Evolutionary conservation across 768 basidiomycete genomes (phyloP).

Genomic region (Floccularia luteovirens): DNA sequence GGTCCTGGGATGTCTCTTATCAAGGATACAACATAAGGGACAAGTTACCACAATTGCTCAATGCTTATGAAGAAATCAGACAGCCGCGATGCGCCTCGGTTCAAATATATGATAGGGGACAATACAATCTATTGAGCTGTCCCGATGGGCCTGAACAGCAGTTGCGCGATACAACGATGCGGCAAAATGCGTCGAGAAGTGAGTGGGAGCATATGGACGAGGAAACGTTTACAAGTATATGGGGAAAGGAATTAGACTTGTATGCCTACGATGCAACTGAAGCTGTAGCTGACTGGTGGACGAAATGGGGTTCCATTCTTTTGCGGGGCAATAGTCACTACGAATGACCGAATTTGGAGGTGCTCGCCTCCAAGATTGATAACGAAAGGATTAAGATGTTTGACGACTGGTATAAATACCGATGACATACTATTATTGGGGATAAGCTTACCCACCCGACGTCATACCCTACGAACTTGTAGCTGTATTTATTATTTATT

Average conservation of each 20-base stretch:
- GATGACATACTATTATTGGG: no score
- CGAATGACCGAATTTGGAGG: not conserved
- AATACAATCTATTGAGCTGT: constrained; percentile 35
- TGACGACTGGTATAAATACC: no score
- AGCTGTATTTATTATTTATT: no score
- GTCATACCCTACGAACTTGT: no score
- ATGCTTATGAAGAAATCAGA: constrained; percentile 52
- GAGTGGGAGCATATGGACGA: constrained; percentile 39
- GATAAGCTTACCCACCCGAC: no score
- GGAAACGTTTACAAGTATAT: constrained; percentile 33
- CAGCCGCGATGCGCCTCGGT: constrained; percentile 42
- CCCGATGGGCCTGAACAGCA: constrained; percentile 35
- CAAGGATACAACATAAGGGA: constrained; percentile 33
- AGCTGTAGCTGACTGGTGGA: constrained; percentile 59
- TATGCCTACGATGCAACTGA: constrained; percentile 47
- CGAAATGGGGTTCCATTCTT: constrained; percentile 32
- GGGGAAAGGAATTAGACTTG: constrained; percentile 44
- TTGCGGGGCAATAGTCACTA: constrained; percentile 12
- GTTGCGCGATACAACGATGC: constrained; percentile 33
- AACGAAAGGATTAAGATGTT: no score
- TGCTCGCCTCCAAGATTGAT: no score
- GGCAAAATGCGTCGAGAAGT: constrained; percentile 21
- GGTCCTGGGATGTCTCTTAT: constrained; percentile 51
- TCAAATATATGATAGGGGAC: constrained; percentile 34
- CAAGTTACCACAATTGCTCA: constrained; percentile 44